Conservation (phyloP, 108 stramenopile genomes). For the Fragilariopsis cylindrus region DNA sequence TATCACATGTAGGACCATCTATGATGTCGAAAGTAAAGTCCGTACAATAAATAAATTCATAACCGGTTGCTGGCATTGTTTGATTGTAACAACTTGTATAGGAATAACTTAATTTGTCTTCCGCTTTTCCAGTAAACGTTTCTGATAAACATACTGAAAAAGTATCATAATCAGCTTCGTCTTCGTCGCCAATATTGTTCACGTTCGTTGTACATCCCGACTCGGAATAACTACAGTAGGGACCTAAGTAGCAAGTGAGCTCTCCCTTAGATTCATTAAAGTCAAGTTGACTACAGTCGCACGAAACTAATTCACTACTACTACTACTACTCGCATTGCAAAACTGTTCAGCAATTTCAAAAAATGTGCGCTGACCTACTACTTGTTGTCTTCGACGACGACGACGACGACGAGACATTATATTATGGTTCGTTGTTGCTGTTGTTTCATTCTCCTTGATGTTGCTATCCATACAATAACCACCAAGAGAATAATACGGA, state of each 20-base stretch:
- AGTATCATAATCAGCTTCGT: neutral
- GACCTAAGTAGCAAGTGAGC: neutral
- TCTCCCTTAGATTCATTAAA: neutral
- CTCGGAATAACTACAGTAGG: neutral
- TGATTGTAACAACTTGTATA: neutral
- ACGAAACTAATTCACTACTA: neutral
- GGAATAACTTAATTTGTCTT: neutral
- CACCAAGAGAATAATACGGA: too few relatives aligned
- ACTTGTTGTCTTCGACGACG: slow-evolving; percentile 2
- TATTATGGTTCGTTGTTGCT: too few relatives aligned
- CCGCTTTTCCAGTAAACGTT: neutral
- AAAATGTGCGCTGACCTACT: neutral
- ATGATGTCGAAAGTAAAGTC: neutral
- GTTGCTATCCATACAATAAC: too few relatives aligned
- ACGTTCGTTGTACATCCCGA: neutral
- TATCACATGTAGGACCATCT: slow-evolving; percentile 2
- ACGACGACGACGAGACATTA: too few relatives aligned
- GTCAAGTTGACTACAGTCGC: neutral
- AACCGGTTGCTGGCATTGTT: neutral
- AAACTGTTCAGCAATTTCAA: slow-evolving; percentile 2
- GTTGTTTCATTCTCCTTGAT: too few relatives aligned
- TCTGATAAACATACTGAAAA: neutral
- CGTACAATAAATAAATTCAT: neutral
- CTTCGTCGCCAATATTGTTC: too few relatives aligned
- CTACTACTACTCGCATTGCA: neutral